A percentile compares a stretch with the other conserved stretches of the same genome.
phyloP scores from a whole-genome alignment of 176 grass and related monocot genomes.

The Oryza glumipatula region DNA sequence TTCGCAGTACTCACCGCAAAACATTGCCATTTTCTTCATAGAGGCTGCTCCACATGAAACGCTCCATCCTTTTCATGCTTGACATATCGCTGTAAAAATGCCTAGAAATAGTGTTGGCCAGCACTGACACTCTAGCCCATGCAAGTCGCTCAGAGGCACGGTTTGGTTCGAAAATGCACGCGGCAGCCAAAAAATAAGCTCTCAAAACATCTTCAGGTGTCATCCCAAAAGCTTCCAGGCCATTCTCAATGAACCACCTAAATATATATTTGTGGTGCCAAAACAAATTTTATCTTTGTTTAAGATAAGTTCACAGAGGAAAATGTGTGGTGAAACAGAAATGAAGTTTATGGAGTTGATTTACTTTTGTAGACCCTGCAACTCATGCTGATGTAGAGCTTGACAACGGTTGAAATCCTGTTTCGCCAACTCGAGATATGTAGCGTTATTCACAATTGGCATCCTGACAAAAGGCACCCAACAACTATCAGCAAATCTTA shows the following conservation, averaged over 20 bases:
- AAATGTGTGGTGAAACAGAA: not conserved
- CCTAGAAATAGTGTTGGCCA: slow-evolving; percentile 46
- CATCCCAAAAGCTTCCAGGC: slow-evolving; percentile 44
- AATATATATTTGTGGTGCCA: not conserved
- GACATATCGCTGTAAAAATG: slow-evolving; percentile 22
- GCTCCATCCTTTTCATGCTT: slow-evolving; percentile 31
- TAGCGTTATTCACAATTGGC: slow-evolving; percentile 75
- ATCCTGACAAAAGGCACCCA: slow-evolving; percentile 54
- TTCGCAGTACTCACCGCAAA: slow-evolving; percentile 41
- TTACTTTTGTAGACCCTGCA: slow-evolving; percentile 62
- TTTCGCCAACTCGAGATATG: slow-evolving; percentile 72
- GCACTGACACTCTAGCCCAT: slow-evolving; percentile 58
- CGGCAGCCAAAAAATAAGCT: slow-evolving; percentile 59
- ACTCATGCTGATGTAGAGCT: slow-evolving; percentile 75
- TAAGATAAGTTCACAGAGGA: not conserved
- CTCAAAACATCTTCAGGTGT: slow-evolving; percentile 48
- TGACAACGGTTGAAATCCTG: slow-evolving; percentile 89
- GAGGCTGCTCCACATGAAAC: slow-evolving; percentile 44
- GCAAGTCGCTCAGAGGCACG: slow-evolving; percentile 54
- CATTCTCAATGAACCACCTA: slow-evolving; percentile 71
- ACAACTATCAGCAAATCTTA: not conserved
- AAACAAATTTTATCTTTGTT: not conserved
- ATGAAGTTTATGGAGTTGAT: not conserved
- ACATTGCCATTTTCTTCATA: slow-evolving; percentile 8
- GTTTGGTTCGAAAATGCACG: slow-evolving; percentile 71